Conservation (phyloP, 1,284 basidiomycete species). For the Stygiomarasmius scandens region DNA sequence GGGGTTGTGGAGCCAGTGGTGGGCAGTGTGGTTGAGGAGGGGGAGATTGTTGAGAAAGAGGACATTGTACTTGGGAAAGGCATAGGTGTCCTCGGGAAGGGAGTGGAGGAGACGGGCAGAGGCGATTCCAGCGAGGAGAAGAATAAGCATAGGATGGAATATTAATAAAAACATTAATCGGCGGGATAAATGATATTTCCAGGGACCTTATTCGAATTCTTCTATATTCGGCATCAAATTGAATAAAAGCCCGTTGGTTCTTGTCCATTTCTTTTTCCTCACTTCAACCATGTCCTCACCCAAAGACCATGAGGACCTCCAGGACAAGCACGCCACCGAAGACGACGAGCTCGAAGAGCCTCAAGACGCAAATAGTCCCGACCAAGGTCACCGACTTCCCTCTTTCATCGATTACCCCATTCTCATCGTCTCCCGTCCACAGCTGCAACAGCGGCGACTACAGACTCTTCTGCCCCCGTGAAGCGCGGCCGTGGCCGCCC, state of each 20-base stretch:
- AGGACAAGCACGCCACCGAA: slow-evolving; percentile 40
- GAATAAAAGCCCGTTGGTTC: slow-evolving; percentile 68
- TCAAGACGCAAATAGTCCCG: slow-evolving; percentile 37
- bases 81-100: slow-evolving; percentile 77
- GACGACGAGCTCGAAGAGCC: slow-evolving; percentile 46
- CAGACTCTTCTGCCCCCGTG: slow-evolving; percentile 33
- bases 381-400: slow-evolving; percentile 36
- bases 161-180: slow-evolving; percentile 16
- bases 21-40: slow-evolving; percentile 73
- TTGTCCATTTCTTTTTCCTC: slow-evolving; percentile 62
- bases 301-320: slow-evolving; percentile 37
- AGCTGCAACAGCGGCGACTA: slow-evolving; percentile 25
- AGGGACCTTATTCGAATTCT: slow-evolving; percentile 43
- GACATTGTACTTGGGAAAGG: slow-evolving; percentile 85
- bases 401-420: slow-evolving; percentile 7
- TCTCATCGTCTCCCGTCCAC: slow-evolving; percentile 9
- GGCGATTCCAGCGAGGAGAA: neutral
- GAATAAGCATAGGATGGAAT: slow-evolving; percentile 27
- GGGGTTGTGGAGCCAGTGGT: slow-evolving; percentile 69
- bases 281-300: slow-evolving; percentile 48
- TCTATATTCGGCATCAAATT: slow-evolving; percentile 64
- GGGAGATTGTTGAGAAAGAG: slow-evolving; percentile 81
- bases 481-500: slow-evolving; percentile 80
- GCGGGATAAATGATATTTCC: no score
- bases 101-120: slow-evolving; percentile 60